Conservation (phyloP, 2,329 filamentous ascomycete species). For the Pezicula rhizophila region DNA sequence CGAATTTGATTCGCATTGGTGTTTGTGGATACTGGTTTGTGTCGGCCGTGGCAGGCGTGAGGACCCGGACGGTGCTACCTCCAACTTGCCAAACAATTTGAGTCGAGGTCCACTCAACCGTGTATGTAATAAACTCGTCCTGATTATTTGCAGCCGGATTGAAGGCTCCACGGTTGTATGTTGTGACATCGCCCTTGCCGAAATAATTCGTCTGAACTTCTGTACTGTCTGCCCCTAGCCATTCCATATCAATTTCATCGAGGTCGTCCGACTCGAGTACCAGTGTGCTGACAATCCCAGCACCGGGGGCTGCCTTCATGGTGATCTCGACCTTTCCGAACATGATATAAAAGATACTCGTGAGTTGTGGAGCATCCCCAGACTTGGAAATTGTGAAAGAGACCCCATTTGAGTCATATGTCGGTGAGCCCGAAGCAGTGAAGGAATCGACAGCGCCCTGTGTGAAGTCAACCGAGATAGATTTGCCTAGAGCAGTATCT, state of each 20-base stretch:
- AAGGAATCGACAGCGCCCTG: slow-evolving; percentile 75
- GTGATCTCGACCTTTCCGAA: slow-evolving; percentile 85
- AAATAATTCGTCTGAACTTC: slow-evolving; percentile 98
- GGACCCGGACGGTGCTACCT: slow-evolving; percentile 68
- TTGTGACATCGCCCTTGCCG: slow-evolving; percentile 78
- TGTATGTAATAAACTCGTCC: slow-evolving; percentile 74
- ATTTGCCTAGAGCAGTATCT: slow-evolving; percentile 74
- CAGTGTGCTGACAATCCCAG: slow-evolving; percentile 87
- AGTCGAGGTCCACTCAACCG: slow-evolving; percentile 82
- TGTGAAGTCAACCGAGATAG: slow-evolving; percentile 80
- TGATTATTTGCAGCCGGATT: slow-evolving; percentile 66
- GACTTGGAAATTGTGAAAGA: slow-evolving; percentile 71
- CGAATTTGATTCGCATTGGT: slow-evolving; percentile 90
- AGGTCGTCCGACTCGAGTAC: slow-evolving; percentile 87
- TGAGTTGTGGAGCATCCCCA: slow-evolving; percentile 80
- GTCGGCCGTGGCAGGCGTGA: slow-evolving; percentile 64
- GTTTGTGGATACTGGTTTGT: slow-evolving; percentile 82
- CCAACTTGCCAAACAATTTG: slow-evolving; percentile 85
- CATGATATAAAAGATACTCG: slow-evolving; percentile 97
- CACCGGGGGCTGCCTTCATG: slow-evolving; percentile 80
- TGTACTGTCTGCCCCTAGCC: slow-evolving; percentile 70
- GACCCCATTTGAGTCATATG: slow-evolving; percentile 71
- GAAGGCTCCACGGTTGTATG: slow-evolving; percentile 84
- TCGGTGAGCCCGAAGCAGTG: slow-evolving; percentile 59
- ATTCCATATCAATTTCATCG: slow-evolving; percentile 97